Conservation (phyloP, 176 grass and related monocot genomes). For the Echinochloa phyllopogon region DNA sequence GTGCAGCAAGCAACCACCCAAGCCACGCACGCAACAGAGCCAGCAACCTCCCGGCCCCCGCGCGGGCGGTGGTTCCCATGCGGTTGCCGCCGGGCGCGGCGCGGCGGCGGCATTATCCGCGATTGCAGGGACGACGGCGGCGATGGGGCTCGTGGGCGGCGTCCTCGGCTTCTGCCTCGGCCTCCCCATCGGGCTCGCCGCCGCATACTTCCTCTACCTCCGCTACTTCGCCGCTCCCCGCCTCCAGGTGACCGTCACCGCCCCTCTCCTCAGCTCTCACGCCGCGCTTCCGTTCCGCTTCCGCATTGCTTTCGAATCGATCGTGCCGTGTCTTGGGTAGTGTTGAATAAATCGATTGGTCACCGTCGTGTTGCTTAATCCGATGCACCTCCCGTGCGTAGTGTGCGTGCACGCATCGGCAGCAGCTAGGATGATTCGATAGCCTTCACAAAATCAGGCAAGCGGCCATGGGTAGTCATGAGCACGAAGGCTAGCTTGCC, state of each 20-base stretch:
- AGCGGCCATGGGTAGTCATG: neutral
- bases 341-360: neutral
- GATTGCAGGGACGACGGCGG: neutral
- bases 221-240: conserved; percentile 39
- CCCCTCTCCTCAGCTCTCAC: neutral
- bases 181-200: conserved; percentile 48
- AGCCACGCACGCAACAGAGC: neutral
- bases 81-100: neutral
- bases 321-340: too few relatives aligned
- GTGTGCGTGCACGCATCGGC: neutral
- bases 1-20: neutral
- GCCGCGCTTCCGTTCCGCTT: neutral
- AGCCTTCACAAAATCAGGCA: neutral
- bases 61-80: conserved; percentile 2
- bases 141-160: conserved; percentile 51
- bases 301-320: neutral
- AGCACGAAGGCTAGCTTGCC: neutral
- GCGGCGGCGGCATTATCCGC: conserved; percentile 30
- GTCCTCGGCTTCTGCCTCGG: conserved; percentile 52
- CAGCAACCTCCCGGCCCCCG: neutral
- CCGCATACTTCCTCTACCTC: conserved; percentile 50
- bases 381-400: neutral
- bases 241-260: conserved; percentile 31
- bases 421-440: too few relatives aligned
- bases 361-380: neutral